Conservation (phyloP, 1,284 basidiomycete genomes). For the Fomitopsis palustris region DNA sequence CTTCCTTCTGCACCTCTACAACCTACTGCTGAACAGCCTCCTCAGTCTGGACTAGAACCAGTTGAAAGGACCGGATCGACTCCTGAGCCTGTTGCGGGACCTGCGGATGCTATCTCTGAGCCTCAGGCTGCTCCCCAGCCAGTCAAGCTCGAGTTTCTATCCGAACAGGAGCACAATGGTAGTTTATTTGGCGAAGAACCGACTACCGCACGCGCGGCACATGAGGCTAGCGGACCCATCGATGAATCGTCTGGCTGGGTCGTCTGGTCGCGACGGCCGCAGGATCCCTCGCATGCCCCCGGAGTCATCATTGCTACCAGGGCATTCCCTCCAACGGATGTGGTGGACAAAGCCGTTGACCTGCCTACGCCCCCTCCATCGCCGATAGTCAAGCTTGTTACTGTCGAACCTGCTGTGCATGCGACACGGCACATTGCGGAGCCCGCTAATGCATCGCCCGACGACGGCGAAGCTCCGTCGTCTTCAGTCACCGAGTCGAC, state of each 20-base stretch:
- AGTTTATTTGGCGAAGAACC: not conserved
- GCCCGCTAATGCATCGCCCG: slow-evolving; percentile 11
- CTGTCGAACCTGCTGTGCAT: slow-evolving; percentile 1
- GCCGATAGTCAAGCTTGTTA: slow-evolving; percentile 14
- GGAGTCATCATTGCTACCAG: slow-evolving; percentile 63
- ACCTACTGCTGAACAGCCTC: not conserved
- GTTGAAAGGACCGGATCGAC: not conserved
- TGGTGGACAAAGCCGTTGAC: slow-evolving; percentile 51
- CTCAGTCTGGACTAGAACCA: not conserved
- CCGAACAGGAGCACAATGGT: not conserved
- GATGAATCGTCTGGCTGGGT: slow-evolving; percentile 35
- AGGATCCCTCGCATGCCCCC: slow-evolving; percentile 55
- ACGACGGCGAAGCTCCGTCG: slow-evolving; percentile 18
- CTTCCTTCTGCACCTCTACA: not conserved
- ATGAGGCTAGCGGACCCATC: not conserved
- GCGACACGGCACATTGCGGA: not conserved
- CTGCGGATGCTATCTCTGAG: not conserved
- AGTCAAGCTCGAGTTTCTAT: not conserved
- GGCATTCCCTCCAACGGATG: slow-evolving; percentile 53
- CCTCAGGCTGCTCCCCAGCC: not conserved
- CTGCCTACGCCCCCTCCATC: slow-evolving; percentile 44
- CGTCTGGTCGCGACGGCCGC: slow-evolving; percentile 66
- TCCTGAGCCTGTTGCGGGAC: not conserved
- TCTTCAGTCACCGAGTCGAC: slow-evolving; percentile 37
- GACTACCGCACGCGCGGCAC: not conserved